These are phyloP conservation scores for Cercospora citrullina DNA, from an alignment of 2,329 filamentous ascomycete species.

Conservation along the genomic window DNA sequence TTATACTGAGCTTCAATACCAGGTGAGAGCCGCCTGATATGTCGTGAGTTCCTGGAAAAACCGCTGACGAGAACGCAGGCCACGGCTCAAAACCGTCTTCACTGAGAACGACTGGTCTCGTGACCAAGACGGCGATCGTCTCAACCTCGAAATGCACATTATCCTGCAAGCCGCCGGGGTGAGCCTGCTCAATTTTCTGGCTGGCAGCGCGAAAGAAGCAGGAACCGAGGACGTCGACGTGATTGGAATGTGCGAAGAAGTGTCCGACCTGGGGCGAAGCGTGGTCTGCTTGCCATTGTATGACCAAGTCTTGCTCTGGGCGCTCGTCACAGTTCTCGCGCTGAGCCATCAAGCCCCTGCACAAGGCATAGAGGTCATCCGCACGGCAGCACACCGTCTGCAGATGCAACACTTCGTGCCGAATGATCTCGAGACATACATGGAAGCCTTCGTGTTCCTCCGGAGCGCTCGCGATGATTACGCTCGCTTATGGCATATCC, in stretches of 20 bases:
- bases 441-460: constrained; percentile 20
- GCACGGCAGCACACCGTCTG: constrained; percentile 2
- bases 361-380: constrained; percentile 13
- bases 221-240: constrained; percentile 18
- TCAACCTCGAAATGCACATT: constrained; percentile 21
- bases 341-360: constrained; percentile 12
- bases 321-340: constrained; percentile 20
- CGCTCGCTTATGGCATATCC: background rate
- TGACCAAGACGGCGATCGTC: constrained; percentile 17
- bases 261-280: constrained; percentile 15
- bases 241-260: constrained; percentile 19
- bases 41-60: background rate
- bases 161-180: constrained; percentile 22
- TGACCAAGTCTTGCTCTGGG: constrained; percentile 19
- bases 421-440: constrained; percentile 12
- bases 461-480: constrained; percentile 19
- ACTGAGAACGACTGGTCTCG: constrained; percentile 7
- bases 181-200: constrained; percentile 18
- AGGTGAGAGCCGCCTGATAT: constrained; percentile 1
- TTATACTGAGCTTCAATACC: constrained; percentile 15
- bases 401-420: constrained; percentile 7
- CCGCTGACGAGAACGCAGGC: background rate
- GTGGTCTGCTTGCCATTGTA: constrained; percentile 17
- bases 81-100: background rate
- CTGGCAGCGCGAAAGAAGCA: constrained; percentile 6